These are phyloP conservation scores for Penicillium fimorum DNA, from an alignment of 495 filamentous ascomycete species.

Conservation along the genomic window DNA sequence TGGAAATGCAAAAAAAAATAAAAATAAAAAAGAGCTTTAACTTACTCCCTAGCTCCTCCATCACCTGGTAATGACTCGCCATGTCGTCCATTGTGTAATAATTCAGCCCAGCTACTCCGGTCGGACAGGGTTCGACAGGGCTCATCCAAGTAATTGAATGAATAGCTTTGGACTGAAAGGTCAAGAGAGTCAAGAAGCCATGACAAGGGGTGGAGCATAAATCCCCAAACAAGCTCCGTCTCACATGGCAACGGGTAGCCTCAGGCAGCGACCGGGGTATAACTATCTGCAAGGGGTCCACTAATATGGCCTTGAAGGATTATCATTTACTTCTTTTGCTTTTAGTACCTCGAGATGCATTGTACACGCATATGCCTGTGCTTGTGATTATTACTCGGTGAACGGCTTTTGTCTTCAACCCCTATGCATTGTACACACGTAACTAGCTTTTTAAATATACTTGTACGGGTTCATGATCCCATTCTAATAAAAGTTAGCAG, in stretches of 20 bases:
- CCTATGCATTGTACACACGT: neutral
- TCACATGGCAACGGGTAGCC: constrained; percentile 42
- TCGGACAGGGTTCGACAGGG: constrained; percentile 18
- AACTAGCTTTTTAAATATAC: constrained; percentile 55
- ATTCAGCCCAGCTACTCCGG: constrained; percentile 22
- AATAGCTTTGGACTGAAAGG: constrained; percentile 8
- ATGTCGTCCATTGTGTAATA: constrained; percentile 56
- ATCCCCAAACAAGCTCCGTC: constrained; percentile 37
- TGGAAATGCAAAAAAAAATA: constrained; percentile 5
- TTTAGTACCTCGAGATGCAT: neutral
- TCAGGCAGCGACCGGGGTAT: constrained; percentile 26
- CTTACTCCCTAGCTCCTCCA: constrained; percentile 91
- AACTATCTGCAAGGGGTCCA: neutral
- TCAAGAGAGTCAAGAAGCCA: constrained; percentile 12
- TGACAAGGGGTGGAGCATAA: constrained; percentile 29
- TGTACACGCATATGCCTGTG: neutral
- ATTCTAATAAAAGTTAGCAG: constrained; percentile 53
- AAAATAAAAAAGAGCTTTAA: constrained; percentile 17
- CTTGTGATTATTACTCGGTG: neutral
- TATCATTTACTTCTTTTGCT: constrained; percentile 1
- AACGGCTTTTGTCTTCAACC: neutral
- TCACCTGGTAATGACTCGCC: constrained; percentile 79
- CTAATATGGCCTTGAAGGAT: neutral
- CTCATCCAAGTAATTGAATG: constrained; percentile 20
- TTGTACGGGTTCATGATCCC: constrained; percentile 96